Evolutionary conservation across 179 eudicot species (phyloP).

Genomic region (Beta macrorhiza): DNA sequence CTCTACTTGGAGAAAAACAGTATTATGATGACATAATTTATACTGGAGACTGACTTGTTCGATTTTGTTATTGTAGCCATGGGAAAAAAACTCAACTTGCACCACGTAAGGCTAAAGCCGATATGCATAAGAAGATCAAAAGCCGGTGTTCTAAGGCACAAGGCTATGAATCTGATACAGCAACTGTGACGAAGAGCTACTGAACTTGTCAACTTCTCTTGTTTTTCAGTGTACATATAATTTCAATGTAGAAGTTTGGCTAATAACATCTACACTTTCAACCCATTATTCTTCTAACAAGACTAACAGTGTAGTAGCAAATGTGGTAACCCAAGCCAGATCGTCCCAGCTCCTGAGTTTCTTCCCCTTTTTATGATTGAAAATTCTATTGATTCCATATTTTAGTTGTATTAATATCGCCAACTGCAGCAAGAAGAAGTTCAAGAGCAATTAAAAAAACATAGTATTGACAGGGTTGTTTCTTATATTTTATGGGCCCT

Average conservation of each 20-base stretch:
- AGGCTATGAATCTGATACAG: neutral
- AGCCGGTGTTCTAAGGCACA: constrained; percentile 5
- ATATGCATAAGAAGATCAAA: constrained; percentile 36
- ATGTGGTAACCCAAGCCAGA: neutral
- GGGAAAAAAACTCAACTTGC: constrained; percentile 39
- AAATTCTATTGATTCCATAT: too few relatives aligned
- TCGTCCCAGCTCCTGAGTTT: too few relatives aligned
- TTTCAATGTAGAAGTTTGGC: constrained; percentile 1
- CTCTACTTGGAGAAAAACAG: neutral
- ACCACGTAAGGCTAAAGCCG: constrained; percentile 34
- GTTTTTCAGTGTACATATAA: constrained; percentile 7
- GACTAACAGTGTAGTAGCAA: neutral
- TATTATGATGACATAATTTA: neutral
- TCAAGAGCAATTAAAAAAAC: too few relatives aligned
- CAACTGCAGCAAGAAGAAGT: too few relatives aligned
- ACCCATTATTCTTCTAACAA: neutral
- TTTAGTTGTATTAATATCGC: too few relatives aligned
- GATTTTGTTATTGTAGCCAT: constrained; percentile 24
- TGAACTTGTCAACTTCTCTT: constrained; percentile 16
- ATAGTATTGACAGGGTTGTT: too few relatives aligned
- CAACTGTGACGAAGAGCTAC: constrained; percentile 34
- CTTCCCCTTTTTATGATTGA: too few relatives aligned
- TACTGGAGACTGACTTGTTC: constrained; percentile 4
- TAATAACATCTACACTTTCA: constrained; percentile 8
- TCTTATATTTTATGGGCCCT: too few relatives aligned